Evolutionary conservation across 106 monocot genomes (phyloP), one percentile per base, ranked within the genome.

Genomic region (Dendrobium catenatum): DNA sequence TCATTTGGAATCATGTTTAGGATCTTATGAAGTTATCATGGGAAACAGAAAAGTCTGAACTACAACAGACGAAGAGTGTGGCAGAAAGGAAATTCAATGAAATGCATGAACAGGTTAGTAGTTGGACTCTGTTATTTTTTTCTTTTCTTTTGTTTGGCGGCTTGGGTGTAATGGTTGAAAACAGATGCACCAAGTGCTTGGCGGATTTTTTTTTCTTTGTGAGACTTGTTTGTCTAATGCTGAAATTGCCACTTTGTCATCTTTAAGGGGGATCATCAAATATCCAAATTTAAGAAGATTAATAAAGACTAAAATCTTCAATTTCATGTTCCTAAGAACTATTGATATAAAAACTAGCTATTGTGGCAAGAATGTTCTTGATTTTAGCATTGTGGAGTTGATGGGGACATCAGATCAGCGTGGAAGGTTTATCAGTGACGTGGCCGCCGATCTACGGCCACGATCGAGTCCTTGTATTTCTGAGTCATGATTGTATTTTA

Each of bases 81-180:
- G 85, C 90, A 26, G 93, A 93, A 77, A 88, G 83, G 72, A 99
- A 91, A 51, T 93, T 84, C 68, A 85, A 81, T 68, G 95, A 99
- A 74, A 79, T 86, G 31, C 87, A 95, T 86, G 99, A 98, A 68
- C 97, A 98, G 87, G 97, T 98, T 48, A 75, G 49, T 75, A 13
- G 55, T 77, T 55, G 7, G n/a, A 22, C 37, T 29, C 37, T 70
- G 16, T 29, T 29, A 33, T 70, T 70, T 70, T 70, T 29, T 70
- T 33, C 0, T 70, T 16, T 70, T 37, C 16, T 13, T 70, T 61
- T 37, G 15, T 61, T 61, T 61, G 10, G n/a, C 24, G 26, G 15
- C 51, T 8, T 66, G 24, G n/a, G 64, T 26, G 6, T 22, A 26
- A 22, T 4, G 22, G 5, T 66, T 66, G 6, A 66, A 24, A 26